phyloP scores from a whole-genome alignment of 1,284 basidiomycete species.

The Ceratobasidium papillatum region DNA sequence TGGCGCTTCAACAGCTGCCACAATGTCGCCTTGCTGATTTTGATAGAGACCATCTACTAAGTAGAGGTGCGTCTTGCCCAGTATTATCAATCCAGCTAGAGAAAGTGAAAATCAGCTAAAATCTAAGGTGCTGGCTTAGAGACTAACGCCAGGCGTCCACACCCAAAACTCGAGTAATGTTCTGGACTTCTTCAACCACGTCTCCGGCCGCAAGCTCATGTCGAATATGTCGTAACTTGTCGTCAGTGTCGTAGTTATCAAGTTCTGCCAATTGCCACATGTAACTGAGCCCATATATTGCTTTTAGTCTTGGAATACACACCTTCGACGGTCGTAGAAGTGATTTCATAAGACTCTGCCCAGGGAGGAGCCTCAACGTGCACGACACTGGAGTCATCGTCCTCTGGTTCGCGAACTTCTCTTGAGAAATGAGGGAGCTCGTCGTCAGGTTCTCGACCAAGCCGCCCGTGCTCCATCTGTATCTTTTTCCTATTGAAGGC shows the following conservation, averaged over 20 bases:
- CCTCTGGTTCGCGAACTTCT: conserved; percentile 67
- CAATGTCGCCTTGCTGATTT: conserved; percentile 85
- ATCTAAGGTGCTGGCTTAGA: not conserved
- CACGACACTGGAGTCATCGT: conserved; percentile 66
- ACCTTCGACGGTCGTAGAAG: conserved; percentile 71
- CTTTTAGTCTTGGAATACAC: conserved; percentile 40
- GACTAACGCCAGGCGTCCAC: conserved; percentile 85
- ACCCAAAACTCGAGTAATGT: conserved; percentile 84
- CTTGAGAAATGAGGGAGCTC: conserved; percentile 55
- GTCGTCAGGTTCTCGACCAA: conserved; percentile 61
- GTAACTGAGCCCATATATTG: not conserved
- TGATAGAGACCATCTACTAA: conserved; percentile 94
- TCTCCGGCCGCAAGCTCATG: conserved; percentile 91
- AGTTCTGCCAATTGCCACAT: conserved; percentile 18
- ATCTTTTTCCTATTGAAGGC: conserved; percentile 69
- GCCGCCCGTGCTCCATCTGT: conserved; percentile 61
- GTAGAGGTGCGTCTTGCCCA: conserved; percentile 86
- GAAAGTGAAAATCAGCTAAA: conserved; percentile 44
- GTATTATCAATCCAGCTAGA: conserved; percentile 86
- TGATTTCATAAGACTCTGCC: conserved; percentile 80
- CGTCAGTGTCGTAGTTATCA: conserved; percentile 58
- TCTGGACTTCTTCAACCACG: conserved; percentile 88
- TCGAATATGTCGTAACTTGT: conserved; percentile 78
- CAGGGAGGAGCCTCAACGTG: conserved; percentile 77
- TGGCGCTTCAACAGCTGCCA: conserved; percentile 88